Base-by-base conservation (phyloP, 208 protist species). In the Acanthamoeba triangularis region DNA sequence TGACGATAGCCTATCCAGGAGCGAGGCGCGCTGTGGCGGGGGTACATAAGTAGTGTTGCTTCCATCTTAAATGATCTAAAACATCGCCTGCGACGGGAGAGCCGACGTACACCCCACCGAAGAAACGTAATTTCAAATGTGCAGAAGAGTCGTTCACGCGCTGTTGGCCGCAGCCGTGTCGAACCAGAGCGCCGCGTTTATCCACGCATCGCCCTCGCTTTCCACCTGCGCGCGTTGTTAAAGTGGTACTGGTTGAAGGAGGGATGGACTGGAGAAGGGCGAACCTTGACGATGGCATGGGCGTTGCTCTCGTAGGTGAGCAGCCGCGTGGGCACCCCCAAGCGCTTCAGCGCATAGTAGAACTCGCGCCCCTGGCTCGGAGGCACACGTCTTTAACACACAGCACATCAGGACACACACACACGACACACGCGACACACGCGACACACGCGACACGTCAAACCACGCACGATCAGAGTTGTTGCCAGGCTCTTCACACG, bases 221-320 rank as follows among this genome's bases (percentile, higher is more conserved):
- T 85, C 76, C 76, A 85, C 76, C 69, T 78, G 49, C 49, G 59
- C 23, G 23, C 23, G 25, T 65, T 61, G 54, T 61, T 61, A 6
- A 23, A 3, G 8, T 10, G 30, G 8, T 47, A 3, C 37, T 10
- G 30, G 8, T 47, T 20, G 11, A 47, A 5, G 37, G 7, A 78
- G 30, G 28, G 37, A 1, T 25, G 0, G 18, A 44, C 69, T 8
- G 2, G 5, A 78, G 30, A 78, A 30, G 30, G 37, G 16, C 30
- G 1, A 10, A 78, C 69, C 76, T 85, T 85, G 76, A 85, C 44
- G 76, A 85, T 85, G 28, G 76, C 76, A 14, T 85, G 76, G 8
- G 76, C 76, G 41, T 85, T 85, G 76, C 76, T 56, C 25, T 85
- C 76, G 47, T 85, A 85, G 23, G 33, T 85, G 41, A 85, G 76